Base-by-base conservation (phyloP, 1,139 yeast species). In the Protomyces lactucae-debilis region DNA sequence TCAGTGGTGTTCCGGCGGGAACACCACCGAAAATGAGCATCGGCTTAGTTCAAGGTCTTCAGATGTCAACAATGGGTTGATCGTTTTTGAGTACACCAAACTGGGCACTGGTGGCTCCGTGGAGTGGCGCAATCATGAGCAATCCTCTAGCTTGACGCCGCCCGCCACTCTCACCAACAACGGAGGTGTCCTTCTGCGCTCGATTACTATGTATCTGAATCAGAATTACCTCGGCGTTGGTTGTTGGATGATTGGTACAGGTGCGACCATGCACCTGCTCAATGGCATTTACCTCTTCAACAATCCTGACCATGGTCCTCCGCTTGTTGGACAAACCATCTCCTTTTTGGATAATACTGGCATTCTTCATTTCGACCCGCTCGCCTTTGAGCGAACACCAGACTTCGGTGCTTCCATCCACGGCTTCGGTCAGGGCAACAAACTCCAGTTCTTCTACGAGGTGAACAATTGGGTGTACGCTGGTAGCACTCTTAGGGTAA, bases 151-250 rank as follows among this genome's bases (percentile, higher is more conserved):
- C 23, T 21, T 21, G 23, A 21, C 23, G 23, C 23, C 52, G n/a
- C 53, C 39, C 35, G 3, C 0, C 23, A 43, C 52, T 21, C 45
- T 56, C 54, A 45, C 52, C 53, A 28, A 56, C 54, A 56, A 56
- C 45, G 60, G 60, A 12, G 60, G 52, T 4, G 25, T 56, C 53
- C 60, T 56, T 14, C 45, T 56, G 4, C 52, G 60, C 25, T 32
- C 28, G 25, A 23, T 40, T 43, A 8, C 53, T 16, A 28, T 56
- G 4, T 52, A 56, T 2, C 18, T 56, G 18, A 9, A 32, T 36
- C 60, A 56, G 16, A 56, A 56, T 32, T 43, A 25, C 14, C 60
- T 43, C 28, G 60, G 60, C 16, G 21, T 18, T 23, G 60, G 60
- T 9, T 56, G 60, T 32, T 56, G 52, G 52, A 56, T 56, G 52